A percentile compares a stretch with the other conserved stretches of the same genome.
Evolutionary conservation across 805 yeast species (phyloP).

Genomic region (Pichia nakasei): DNA sequence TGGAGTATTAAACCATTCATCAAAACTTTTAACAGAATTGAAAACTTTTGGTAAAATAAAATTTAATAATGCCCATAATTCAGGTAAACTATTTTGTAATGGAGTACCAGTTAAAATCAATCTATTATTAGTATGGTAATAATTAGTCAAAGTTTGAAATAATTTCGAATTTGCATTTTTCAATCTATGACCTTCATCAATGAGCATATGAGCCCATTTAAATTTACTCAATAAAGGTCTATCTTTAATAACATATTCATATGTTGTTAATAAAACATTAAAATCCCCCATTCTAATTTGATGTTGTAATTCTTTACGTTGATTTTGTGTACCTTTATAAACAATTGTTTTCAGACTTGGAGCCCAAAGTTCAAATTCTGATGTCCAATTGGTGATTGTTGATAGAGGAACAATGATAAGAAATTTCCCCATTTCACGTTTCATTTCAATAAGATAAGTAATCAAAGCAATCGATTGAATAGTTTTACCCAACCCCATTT

Average conservation of each 20-base stretch:
- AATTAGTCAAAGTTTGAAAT: slow-evolving; percentile 60
- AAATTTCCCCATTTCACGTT: slow-evolving; percentile 59
- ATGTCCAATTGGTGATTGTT: slow-evolving; percentile 77
- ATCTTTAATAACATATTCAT: slow-evolving; percentile 73
- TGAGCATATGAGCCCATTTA: slow-evolving; percentile 79
- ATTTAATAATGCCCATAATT: slow-evolving; percentile 76
- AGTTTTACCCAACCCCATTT: slow-evolving; percentile 62
- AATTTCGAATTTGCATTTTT: slow-evolving; percentile 70
- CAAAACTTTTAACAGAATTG: slow-evolving; percentile 78
- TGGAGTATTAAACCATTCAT: slow-evolving; percentile 87
- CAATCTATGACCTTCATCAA: slow-evolving; percentile 89
- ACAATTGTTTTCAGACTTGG: slow-evolving; percentile 65
- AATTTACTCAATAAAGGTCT: slow-evolving; percentile 60
- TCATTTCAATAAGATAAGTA: slow-evolving; percentile 59
- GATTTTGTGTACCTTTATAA: slow-evolving; percentile 70
- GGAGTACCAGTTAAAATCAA: slow-evolving; percentile 85
- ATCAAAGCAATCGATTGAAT: slow-evolving; percentile 72
- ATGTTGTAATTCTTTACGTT: slow-evolving; percentile 56
- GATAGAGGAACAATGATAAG: slow-evolving; percentile 78
- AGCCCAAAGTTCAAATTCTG: slow-evolving; percentile 86
- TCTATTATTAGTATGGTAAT: slow-evolving; percentile 67
- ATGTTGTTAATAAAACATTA: slow-evolving; percentile 71
- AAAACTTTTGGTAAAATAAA: slow-evolving; percentile 78
- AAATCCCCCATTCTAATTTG: slow-evolving; percentile 62
- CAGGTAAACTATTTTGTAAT: slow-evolving; percentile 75